Evolutionary conservation across 2,329 filamentous ascomycete genomes (phyloP), one percentile per base, ranked within the genome.

Genomic region (Neofusicoccum ribis): DNA sequence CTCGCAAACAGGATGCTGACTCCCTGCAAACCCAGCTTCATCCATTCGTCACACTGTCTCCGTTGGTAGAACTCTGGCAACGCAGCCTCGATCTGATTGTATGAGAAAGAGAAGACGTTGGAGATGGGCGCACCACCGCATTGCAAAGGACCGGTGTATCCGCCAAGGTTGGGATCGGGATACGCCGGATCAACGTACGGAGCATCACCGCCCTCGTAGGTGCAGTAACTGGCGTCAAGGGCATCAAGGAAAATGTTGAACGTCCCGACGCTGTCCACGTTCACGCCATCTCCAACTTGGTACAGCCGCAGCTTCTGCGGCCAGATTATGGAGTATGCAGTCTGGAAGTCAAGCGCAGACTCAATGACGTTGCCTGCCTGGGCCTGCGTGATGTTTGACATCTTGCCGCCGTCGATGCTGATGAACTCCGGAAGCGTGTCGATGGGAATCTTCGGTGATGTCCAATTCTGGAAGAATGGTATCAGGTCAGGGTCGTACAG

Each of bases 101-200:
- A 87, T 3, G 82, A 85, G 68, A 88, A 84, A 43, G 80, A 82
- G 66, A 86, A 81, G 6, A 87, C 85, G 67, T 86, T 85, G 9
- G 85, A 84, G 2, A 84, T 83, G 69, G 81, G 78, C 75, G 82
- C 85, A 20, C 80, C 77, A 7, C 81, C 82, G 65, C 82, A 83
- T 58, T 80, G 76, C 12, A 78, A 70, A 3, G 73, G 70, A 12
- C 82, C 82, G 61, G 81, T 80, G 74, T 85, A 86, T 7, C 84
- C 85, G 11, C 76, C 80, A n/a, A 75, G 76, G 9, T 72, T 72
- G 3, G 78, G 74, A 68, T 85, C 79, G 0, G 84, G 85, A 68
- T 86, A 86, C 5, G 73, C 73, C 0, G 84, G 82, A 67, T 86
- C 85, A 6, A 83, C 74, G 17, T 73, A 74, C 12, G 79, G 79